Evolutionary conservation across 2,329 filamentous ascomycete species (phyloP).

Genomic region (Berkeleyomyces basicola): DNA sequence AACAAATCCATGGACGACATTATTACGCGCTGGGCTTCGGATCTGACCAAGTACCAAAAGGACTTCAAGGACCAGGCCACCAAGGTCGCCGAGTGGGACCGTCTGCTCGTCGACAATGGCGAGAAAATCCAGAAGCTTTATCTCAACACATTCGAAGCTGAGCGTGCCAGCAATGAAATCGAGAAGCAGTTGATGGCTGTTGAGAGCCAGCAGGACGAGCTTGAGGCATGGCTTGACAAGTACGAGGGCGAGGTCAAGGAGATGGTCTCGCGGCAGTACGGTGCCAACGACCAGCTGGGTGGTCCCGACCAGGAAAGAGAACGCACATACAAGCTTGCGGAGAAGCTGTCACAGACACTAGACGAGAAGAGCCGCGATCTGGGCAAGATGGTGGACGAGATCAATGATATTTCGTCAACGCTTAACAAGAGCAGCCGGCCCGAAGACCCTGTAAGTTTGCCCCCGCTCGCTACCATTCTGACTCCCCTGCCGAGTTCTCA

Average conservation of each 20-base stretch:
- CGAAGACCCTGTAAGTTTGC: conserved; percentile 60
- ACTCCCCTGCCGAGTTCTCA: not conserved
- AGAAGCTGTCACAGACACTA: conserved; percentile 77
- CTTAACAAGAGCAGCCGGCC: conserved; percentile 79
- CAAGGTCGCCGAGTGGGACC: conserved; percentile 80
- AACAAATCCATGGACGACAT: conserved; percentile 99
- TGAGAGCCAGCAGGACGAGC: conserved; percentile 82
- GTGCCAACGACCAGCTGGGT: conserved; percentile 57
- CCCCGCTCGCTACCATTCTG: conserved; percentile 5
- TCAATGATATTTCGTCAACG: conserved; percentile 80
- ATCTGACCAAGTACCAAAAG: conserved; percentile 90
- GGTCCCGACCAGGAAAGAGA: conserved; percentile 93
- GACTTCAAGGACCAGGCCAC: conserved; percentile 84
- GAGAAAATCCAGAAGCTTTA: conserved; percentile 92
- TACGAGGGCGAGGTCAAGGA: conserved; percentile 88
- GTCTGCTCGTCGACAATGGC: conserved; percentile 79
- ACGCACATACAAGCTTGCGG: conserved; percentile 86
- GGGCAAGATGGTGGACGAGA: conserved; percentile 93
- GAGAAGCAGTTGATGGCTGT: conserved; percentile 81
- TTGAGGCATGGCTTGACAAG: conserved; percentile 71
- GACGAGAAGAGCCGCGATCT: conserved; percentile 90
- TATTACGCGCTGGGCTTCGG: conserved; percentile 88
- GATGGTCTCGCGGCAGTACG: conserved; percentile 65
- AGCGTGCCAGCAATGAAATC: conserved; percentile 82
- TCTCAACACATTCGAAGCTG: conserved; percentile 79